These are phyloP conservation scores for Phytophthora vignae DNA, from an alignment of 352 stramenopile genomes.

Conservation along the genomic window DNA sequence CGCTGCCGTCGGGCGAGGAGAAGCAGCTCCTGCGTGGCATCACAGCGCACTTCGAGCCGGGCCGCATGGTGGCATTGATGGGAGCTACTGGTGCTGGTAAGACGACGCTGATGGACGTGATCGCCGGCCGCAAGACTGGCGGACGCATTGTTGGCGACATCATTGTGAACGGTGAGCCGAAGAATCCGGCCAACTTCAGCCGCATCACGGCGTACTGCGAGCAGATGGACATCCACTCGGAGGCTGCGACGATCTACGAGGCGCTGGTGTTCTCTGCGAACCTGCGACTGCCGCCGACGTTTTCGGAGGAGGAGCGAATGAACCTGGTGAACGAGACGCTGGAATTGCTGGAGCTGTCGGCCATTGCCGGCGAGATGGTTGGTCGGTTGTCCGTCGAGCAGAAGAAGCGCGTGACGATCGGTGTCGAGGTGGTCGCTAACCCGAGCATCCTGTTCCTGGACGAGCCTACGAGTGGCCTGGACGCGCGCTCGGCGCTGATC, in stretches of 20 bases:
- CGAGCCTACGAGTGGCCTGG: too few species aligned
- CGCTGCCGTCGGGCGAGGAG: slow-evolving; percentile 61
- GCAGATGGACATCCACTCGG: slow-evolving; percentile 21
- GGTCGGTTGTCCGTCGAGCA: slow-evolving; percentile 57
- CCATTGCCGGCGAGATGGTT: slow-evolving; percentile 58
- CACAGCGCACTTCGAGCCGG: slow-evolving; percentile 62
- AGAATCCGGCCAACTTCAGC: slow-evolving; percentile 83
- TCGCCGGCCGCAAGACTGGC: slow-evolving; percentile 65
- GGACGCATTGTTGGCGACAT: slow-evolving; percentile 85
- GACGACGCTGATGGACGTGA: slow-evolving; percentile 71
- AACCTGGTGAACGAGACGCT: slow-evolving; percentile 60
- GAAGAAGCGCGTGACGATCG: too few species aligned
- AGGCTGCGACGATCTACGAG: slow-evolving; percentile 84
- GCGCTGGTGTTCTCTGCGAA: slow-evolving; percentile 91
- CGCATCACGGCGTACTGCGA: slow-evolving; percentile 62
- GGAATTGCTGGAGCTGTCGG: slow-evolving; percentile 62
- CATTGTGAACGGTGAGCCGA: slow-evolving; percentile 79
- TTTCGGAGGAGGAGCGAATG: slow-evolving; percentile 47
- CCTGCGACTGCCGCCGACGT: slow-evolving; percentile 73
- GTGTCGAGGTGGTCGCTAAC: too few species aligned
- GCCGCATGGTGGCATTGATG: slow-evolving; percentile 77
- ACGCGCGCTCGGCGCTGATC: too few species aligned
- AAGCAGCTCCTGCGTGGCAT: slow-evolving; percentile 55
- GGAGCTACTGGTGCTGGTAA: slow-evolving; percentile 70
- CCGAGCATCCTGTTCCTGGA: too few species aligned